A percentile compares a stretch with the other conserved stretches of the same genome.
These are phyloP conservation scores for Tuber brumale DNA, from an alignment of 495 filamentous ascomycete species.

Conservation along the genomic window DNA sequence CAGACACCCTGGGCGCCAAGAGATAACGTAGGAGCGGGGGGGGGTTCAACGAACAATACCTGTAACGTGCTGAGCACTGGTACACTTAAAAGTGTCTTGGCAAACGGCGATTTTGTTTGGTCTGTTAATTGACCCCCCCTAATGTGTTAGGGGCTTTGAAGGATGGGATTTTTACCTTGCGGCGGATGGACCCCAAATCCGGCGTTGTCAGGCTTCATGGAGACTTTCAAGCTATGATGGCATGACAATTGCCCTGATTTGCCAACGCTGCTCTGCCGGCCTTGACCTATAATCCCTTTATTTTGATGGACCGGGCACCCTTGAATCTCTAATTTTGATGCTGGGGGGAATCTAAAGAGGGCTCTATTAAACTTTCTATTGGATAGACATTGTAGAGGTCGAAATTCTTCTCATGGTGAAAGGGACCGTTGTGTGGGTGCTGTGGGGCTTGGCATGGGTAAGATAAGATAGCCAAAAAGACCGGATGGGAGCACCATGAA, in stretches of 20 bases:
- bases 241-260: background rate
- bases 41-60: too few species aligned
- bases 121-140: too few species aligned
- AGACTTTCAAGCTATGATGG: too few species aligned
- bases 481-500: too few species aligned
- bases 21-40: background rate
- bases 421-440: background rate
- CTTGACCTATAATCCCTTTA: background rate
- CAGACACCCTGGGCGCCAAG: background rate
- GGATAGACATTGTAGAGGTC: background rate
- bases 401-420: background rate
- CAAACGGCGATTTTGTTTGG: too few species aligned
- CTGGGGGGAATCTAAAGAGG: background rate
- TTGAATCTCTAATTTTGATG: background rate
- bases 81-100: background rate
- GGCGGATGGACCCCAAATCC: background rate
- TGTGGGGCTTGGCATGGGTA: background rate
- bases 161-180: too few species aligned
- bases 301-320: background rate
- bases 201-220: background rate
- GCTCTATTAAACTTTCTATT: background rate
- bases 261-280: background rate
- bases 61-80: too few species aligned
- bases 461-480: background rate
- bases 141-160: too few species aligned